These are phyloP conservation scores for Clathrus columnatus DNA, from an alignment of 768 basidiomycete species.

Conservation along the genomic window DNA sequence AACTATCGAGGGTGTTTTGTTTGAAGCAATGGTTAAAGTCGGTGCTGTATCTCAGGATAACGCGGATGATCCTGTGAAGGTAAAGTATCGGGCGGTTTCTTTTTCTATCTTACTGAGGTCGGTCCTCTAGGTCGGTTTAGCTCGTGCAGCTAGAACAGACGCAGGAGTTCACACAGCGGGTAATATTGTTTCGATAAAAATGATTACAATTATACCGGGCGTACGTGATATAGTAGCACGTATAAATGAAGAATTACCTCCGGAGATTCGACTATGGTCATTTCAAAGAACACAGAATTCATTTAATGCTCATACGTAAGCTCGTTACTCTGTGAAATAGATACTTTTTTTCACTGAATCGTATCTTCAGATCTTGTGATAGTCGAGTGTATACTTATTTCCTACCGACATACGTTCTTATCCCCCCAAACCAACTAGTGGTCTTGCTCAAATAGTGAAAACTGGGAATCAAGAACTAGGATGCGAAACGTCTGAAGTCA, in stretches of 20 bases:
- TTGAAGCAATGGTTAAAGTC: too few relatives aligned
- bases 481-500: neutral
- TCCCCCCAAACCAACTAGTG: constrained; percentile 80
- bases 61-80: constrained; percentile 83
- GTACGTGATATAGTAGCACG: constrained; percentile 58
- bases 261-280: too few relatives aligned
- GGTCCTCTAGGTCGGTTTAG: constrained; percentile 79
- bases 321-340: too few relatives aligned
- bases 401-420: constrained; percentile 80
- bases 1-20: too few relatives aligned
- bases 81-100: constrained; percentile 22
- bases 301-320: too few relatives aligned
- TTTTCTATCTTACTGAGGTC: constrained; percentile 59
- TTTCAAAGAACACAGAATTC: too few relatives aligned
- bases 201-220: constrained; percentile 74
- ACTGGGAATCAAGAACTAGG: constrained; percentile 20
- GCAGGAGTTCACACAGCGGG: constrained; percentile 97
- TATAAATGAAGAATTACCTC: constrained; percentile 77
- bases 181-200: constrained; percentile 85
- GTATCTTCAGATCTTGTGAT: too few relatives aligned
- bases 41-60: too few relatives aligned
- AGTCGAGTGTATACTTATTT: too few relatives aligned
- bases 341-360: too few relatives aligned
- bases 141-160: too few relatives aligned
- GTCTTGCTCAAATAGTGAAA: constrained; percentile 40